Base-by-base conservation (phyloP, 331 rosid genomes). In the Telfairia occidentalis region DNA sequence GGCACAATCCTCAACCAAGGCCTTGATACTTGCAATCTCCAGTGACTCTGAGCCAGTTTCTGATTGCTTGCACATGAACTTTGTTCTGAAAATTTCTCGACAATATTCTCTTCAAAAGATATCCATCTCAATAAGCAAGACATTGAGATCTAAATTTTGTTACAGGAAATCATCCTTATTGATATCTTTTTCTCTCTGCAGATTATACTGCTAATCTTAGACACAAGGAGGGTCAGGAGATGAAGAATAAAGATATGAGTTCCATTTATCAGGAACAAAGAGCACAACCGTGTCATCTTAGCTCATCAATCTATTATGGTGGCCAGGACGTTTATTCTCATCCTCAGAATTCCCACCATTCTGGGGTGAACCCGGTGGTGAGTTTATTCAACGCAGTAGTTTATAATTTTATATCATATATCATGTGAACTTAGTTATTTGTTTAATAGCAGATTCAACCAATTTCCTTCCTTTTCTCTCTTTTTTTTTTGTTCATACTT, bases 301-400 rank as follows among this genome's bases (percentile, higher is more conserved):
- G 97, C 45, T 95, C 97, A 58, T 95, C 99, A 49, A 89, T 95
- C 86, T 89, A 87, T 53, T 95, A 95, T 73, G 97, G 99, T 66
- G 99, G 97, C 81, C 97, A 85, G 77, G 99, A 95, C 64, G 26
- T 89, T 38, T 92, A 85, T 66, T 77, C 82, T 75, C 84, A 53
- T 37, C 91, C 96, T 57, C 88, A 78, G 78, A 83, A 59, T 74
- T 42, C 89, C 26, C 82, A 81, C 9, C 81, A 74, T 76, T 54
- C 84, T 0, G 87, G 42, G 77, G 75, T 32, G 4, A 83, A 80
- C 84, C 81, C 90, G 52, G 5, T 40, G 78, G 96, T 86, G 75
- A 84, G 87, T 66, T 5, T 75, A 29, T 43, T 29, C 29, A 4
- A 37, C 9, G 15, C 53, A 5, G 12, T 13, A 2, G 38, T 48